Evolutionary conservation across 1,139 yeast genomes (phyloP).

Genomic region (Candida neerlandica): DNA sequence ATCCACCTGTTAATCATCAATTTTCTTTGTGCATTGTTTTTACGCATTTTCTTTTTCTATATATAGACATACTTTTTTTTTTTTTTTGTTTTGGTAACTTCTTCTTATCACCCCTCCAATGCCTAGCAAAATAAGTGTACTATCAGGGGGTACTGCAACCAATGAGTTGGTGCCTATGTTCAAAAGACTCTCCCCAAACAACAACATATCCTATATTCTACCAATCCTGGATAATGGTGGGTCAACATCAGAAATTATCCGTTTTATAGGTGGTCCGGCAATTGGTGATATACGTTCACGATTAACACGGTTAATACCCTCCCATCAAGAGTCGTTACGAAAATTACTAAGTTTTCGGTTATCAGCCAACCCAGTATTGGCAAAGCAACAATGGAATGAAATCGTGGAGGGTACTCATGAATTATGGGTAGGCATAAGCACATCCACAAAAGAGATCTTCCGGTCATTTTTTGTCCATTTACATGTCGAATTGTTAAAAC

Average conservation of each 20-base stretch:
- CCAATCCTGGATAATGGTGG: slow-evolving; percentile 96
- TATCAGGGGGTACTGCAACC: slow-evolving; percentile 80
- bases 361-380: slow-evolving; percentile 51
- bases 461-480: slow-evolving; percentile 79
- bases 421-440: slow-evolving; percentile 64
- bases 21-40: no score
- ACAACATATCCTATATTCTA: slow-evolving; percentile 58
- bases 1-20: no score
- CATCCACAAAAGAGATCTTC: slow-evolving; percentile 71
- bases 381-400: slow-evolving; percentile 72
- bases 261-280: slow-evolving; percentile 94
- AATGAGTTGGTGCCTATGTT: slow-evolving; percentile 61
- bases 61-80: no score
- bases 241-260: slow-evolving; percentile 85
- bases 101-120: no score
- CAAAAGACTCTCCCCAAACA: slow-evolving; percentile 34
- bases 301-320: slow-evolving; percentile 69
- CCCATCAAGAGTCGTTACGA: slow-evolving; percentile 44
- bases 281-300: slow-evolving; percentile 90
- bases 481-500: slow-evolving; percentile 73
- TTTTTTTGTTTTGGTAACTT: no score
- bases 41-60: no score
- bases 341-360: slow-evolving; percentile 63
- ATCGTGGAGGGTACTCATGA: slow-evolving; percentile 80
- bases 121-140: slow-evolving; percentile 39